phyloP scores from a whole-genome alignment of 805 yeast genomes.

The Barnettozyma salicaria region DNA sequence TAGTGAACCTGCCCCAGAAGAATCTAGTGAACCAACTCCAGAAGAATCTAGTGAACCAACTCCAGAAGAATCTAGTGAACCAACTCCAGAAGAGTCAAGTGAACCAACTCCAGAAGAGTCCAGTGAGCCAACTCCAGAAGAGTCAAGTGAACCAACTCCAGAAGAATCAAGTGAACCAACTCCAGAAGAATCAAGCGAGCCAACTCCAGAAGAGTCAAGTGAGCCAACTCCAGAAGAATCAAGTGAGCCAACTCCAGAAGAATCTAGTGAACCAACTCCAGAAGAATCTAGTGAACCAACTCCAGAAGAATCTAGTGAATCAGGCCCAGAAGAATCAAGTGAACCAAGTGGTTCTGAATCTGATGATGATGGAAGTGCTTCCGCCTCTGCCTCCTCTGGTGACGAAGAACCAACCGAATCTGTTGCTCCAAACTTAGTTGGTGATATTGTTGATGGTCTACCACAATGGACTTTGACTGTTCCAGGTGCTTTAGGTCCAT shows the following conservation, averaged over 20 bases:
- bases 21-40: neutral
- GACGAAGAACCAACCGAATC: neutral
- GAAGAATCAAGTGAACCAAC: neutral
- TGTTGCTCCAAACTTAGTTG: constrained; percentile 7
- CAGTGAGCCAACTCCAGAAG: neutral
- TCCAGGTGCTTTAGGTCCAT: constrained; percentile 20
- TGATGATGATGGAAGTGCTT: neutral
- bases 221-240: neutral
- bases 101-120: neutral
- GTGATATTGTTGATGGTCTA: constrained; percentile 7
- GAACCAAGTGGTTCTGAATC: constrained; percentile 1
- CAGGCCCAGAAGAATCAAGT: neutral
- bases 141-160: neutral
- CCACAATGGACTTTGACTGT: constrained; percentile 15
- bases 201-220: neutral
- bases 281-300: neutral
- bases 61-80: neutral
- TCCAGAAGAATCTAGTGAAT: neutral
- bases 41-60: neutral
- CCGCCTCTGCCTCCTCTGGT: constrained; percentile 2
- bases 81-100: neutral
- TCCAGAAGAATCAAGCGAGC: neutral
- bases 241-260: neutral
- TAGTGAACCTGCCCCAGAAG: neutral
- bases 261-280: neutral